Evolutionary conservation across 352 stramenopile species (phyloP), one percentile per base, ranked within the genome.

Genomic region (Phytopythium aichiense): DNA sequence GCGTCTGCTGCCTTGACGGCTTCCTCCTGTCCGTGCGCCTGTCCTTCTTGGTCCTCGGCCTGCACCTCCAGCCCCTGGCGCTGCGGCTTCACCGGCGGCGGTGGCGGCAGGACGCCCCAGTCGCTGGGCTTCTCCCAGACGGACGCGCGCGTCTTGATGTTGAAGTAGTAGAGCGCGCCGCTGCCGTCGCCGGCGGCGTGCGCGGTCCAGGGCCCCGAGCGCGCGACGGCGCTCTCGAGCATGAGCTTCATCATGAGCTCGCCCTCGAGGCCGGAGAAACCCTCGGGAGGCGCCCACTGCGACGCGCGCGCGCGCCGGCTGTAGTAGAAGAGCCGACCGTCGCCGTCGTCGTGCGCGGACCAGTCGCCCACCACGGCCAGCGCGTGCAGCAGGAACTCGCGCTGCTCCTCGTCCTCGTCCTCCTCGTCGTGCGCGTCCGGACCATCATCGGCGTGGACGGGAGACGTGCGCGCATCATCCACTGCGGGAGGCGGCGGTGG

Each of bases 231-330:
- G 31, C 86, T 70, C 61, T 89, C 69, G 57, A 94, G 68, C 83
- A 94, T 94, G 25, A 91, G 74, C 71, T 83, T 77, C 85, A 92
- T 94, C 83, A 93, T 90, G 61, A 90, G 84, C 56, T 85, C 76
- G 37, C 74, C 82, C 52, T 91, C 81, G 28, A 86, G 68, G 16
- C 69, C 64, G 12, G 67, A 63, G 46, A 93, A 77, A 42, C 66
- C 73, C 16, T 74, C 62, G 0, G 85, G 85, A 30, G 74, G 60
- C 20, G 74, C 61, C 85, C 85, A 94, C 66, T 78, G 73, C 25
- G 83, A 90, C 58, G 71, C 59, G 16, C 73, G 48, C 20, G 74
- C 69, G 23, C 71, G 71, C 16, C 62, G 57, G 56, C 91, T 74
- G 67, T 87, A 90, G 72, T 92, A 94, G 65, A 92, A 94, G n/a